These are phyloP conservation scores for Ophiocordyceps robertsii DNA, from an alignment of 2,329 filamentous ascomycete genomes.

Conservation along the genomic window DNA sequence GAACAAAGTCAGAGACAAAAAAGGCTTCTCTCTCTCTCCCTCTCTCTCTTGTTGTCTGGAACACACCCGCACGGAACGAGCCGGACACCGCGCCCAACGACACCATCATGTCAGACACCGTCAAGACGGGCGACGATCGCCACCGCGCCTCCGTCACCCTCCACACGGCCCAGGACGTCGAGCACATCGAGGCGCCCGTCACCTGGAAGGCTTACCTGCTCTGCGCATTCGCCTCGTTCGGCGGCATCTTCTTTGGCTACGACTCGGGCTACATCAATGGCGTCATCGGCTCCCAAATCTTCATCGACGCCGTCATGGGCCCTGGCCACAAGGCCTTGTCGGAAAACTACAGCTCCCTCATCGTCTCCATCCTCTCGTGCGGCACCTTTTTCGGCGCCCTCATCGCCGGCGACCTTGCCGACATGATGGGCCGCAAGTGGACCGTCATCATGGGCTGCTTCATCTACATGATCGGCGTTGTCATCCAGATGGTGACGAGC, in stretches of 20 bases:
- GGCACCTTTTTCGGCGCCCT: slow-evolving; percentile 70
- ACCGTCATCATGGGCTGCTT: slow-evolving; percentile 59
- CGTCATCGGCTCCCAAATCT: slow-evolving; percentile 38
- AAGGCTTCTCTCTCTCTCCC: no score
- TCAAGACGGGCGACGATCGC: slow-evolving; percentile 9
- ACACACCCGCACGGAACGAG: neutral
- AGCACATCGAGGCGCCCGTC: slow-evolving; percentile 52
- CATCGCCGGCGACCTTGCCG: slow-evolving; percentile 64
- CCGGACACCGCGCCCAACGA: neutral
- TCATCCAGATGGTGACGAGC: slow-evolving; percentile 49
- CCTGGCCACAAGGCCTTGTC: slow-evolving; percentile 17
- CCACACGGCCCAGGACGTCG: slow-evolving; percentile 35
- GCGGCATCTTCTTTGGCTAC: slow-evolving; percentile 67
- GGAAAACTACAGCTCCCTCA: slow-evolving; percentile 35
- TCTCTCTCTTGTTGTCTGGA: no score
- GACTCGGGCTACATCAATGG: slow-evolving; percentile 66
- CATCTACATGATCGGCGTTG: slow-evolving; percentile 56
- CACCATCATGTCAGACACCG: slow-evolving; percentile 10
- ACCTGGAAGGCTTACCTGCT: slow-evolving; percentile 56
- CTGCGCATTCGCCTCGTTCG: slow-evolving; percentile 58
- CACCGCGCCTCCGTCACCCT: slow-evolving; percentile 18
- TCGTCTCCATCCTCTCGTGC: slow-evolving; percentile 65
- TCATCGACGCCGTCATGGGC: slow-evolving; percentile 38
- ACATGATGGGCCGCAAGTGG: slow-evolving; percentile 59
- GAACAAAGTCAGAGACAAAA: neutral